A percentile compares a stretch with the other conserved stretches of the same genome.
These are phyloP conservation scores for Blastomyces parvus DNA, from an alignment of 2,329 filamentous ascomycete species.

Conservation along the genomic window DNA sequence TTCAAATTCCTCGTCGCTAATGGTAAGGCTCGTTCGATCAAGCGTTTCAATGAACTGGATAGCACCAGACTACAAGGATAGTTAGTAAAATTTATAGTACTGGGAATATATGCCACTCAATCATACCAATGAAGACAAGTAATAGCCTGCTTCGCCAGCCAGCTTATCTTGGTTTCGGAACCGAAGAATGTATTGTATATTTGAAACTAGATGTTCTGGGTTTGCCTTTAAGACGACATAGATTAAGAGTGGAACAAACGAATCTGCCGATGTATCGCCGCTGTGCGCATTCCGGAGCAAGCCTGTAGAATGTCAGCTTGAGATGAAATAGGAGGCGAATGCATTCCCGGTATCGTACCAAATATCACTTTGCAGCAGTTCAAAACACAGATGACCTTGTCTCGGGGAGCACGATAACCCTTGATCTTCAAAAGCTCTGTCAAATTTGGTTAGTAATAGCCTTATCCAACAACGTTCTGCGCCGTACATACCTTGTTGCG, in stretches of 20 bases:
- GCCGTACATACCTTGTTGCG: slow-evolving; percentile 62
- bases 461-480: background rate
- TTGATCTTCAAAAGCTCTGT: slow-evolving; percentile 90
- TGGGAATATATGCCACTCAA: slow-evolving; percentile 11
- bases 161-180: slow-evolving; percentile 98
- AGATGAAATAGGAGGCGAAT: background rate
- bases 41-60: slow-evolving; percentile 96
- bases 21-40: slow-evolving; percentile 85
- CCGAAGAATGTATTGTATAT: slow-evolving; percentile 93
- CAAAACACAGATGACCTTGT: slow-evolving; percentile 96
- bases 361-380: slow-evolving; percentile 99
- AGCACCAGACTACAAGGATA: slow-evolving; percentile 50
- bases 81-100: slow-evolving; percentile 13
- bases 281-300: slow-evolving; percentile 84
- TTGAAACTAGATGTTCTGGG: slow-evolving; percentile 89
- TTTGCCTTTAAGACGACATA: slow-evolving; percentile 93
- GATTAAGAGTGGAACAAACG: slow-evolving; percentile 89
- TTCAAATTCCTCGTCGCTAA: slow-evolving; percentile 92
- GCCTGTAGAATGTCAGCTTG: slow-evolving; percentile 41
- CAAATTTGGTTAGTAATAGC: slow-evolving; percentile 20
- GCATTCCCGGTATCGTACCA: slow-evolving; percentile 44
- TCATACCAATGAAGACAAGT: slow-evolving; percentile 78
- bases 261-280: slow-evolving; percentile 82
- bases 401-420: slow-evolving; percentile 88
- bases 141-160: slow-evolving; percentile 95